Base-by-base conservation (phyloP, 2,329 filamentous ascomycete genomes). In the Thelonectria discophora region DNA sequence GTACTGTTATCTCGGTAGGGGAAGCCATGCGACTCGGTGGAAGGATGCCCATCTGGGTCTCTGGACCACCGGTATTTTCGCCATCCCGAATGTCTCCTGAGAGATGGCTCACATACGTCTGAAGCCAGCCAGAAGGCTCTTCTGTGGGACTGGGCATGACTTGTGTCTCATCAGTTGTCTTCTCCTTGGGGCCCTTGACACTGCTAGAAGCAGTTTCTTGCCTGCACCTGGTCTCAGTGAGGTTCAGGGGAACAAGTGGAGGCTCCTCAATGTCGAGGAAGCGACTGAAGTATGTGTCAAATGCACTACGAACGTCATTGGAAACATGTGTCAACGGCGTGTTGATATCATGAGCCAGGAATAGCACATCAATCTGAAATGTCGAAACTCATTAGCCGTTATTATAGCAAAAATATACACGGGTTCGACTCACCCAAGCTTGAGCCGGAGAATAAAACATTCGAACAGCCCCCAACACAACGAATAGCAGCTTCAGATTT, bases 101-200 rank as follows among this genome's bases (percentile, higher is more conserved):
- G 6, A 57, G 21, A 50, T 57, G 54, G 10, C 37, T 43, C 10
- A 57, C 54, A 27, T 57, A 57, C n/a, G 54, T 57, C 24, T 50
- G 54, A 15, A 57, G 54, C 54, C 54, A 57, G 3, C 27, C 18
- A 13, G 47, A 34, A 5, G 47, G 10, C 17, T 50, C 47, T 34
- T 54, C 21, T 5, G 27, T 34, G 32, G 13, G 21, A 27, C 2
- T 12, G 17, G 10, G n/a, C 10, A 11, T 3, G n/a, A n/a, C 39
- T 2, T 18, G n/a, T 12, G 21, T 45, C 17, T 2, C 9, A 46
- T 46, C 15, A 10, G 7, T 4, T 12, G 32, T 10, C 13, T 1
- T 54, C 7, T 21, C 17, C 32, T 24, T 3, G 40, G 21, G 2
- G 17, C 9, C 6, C 11, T 34, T 17, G 6, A 4, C 6, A 24